Base-by-base conservation (phyloP, 495 filamentous ascomycete species). In the Gamarada debralockiae region DNA sequence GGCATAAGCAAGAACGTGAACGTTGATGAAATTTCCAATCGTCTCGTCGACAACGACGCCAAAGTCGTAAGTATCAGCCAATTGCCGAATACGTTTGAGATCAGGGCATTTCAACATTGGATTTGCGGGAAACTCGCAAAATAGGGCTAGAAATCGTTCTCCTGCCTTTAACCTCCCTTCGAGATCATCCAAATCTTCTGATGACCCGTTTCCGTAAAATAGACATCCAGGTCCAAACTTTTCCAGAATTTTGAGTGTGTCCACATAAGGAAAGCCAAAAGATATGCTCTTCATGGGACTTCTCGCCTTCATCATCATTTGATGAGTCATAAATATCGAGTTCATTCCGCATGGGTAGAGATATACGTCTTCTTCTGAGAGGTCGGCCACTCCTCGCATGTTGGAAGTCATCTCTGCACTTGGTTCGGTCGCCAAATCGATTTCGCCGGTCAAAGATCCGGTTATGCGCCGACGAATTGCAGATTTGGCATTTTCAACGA, bases 81-180 rank as follows among this genome's bases (percentile, higher is more conserved):
- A 72, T 8, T 66, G 59, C 21, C 86, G 82, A 52, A 98, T 96
- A 13, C 92, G 84, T 42, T 68, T 69, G 15, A 98, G 77, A 66
- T 97, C 83, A 0, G 95, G 92, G 15, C 89, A 85, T 49, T 82
- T 86, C 10, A 98, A 74, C 17, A 97, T 74, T 8, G 93, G 93
- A 65, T 98, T 98, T 2, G 90, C 86, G 0, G 93, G 93, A 47
- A 96, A 95, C 62, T 98, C 93, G 64, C 90, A 95, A 64, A 97
- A 97, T 7, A 98, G 73, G 4, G 82, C 87, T 1, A 96, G 82
- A 65, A 84, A 92, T 43, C 75, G 75, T 68, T 97, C 89, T 15
- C 92, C 93, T 13, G 60, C 66, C 55, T 82, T 62, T 15, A 97
- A 74, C 13, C 84, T 81, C 13, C 62, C 57, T 68, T 97, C 89